A percentile compares a stretch with the other conserved stretches of the same genome.
phyloP scores from a whole-genome alignment of 192 early-diverging fungal genomes.

The Gonapodya sp. region DNA sequence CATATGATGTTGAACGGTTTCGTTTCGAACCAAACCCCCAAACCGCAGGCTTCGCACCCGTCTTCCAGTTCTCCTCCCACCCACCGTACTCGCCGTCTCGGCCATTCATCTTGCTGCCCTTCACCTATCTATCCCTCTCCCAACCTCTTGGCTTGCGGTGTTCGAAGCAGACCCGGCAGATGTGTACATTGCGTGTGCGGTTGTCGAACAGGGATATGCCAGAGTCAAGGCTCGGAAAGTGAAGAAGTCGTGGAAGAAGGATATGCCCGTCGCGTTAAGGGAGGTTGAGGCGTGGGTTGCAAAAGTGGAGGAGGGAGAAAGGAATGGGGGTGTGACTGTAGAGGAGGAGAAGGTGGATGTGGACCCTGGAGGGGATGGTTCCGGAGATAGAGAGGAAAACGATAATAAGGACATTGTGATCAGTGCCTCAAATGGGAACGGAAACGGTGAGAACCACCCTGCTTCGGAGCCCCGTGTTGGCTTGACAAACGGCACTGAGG shows the following conservation, averaged over 20 bases:
- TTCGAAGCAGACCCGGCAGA: not conserved
- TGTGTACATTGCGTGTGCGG: not conserved
- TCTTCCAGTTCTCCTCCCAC: not conserved
- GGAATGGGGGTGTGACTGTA: not conserved
- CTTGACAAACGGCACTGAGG: no score
- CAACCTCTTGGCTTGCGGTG: not conserved
- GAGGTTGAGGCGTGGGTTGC: not conserved
- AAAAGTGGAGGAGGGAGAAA: not conserved
- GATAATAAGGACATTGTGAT: no score
- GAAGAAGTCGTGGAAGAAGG: no score
- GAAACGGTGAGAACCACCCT: no score
- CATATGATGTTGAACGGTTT: not conserved
- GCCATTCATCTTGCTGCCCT: not conserved
- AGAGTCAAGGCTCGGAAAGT: not conserved
- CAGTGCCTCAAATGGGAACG: no score
- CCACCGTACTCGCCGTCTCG: not conserved
- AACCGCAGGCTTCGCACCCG: constrained; percentile 7
- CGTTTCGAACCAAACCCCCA: not conserved
- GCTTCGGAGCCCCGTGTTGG: no score
- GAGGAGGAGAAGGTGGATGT: not conserved
- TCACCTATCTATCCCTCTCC: not conserved
- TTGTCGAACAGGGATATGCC: not conserved
- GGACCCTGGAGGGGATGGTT: not conserved
- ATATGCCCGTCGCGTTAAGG: not conserved
- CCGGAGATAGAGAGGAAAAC: not conserved